Conservation (phyloP, 371 early-diverging fungal genomes). For the Lichtheimia corymbifera region DNA sequence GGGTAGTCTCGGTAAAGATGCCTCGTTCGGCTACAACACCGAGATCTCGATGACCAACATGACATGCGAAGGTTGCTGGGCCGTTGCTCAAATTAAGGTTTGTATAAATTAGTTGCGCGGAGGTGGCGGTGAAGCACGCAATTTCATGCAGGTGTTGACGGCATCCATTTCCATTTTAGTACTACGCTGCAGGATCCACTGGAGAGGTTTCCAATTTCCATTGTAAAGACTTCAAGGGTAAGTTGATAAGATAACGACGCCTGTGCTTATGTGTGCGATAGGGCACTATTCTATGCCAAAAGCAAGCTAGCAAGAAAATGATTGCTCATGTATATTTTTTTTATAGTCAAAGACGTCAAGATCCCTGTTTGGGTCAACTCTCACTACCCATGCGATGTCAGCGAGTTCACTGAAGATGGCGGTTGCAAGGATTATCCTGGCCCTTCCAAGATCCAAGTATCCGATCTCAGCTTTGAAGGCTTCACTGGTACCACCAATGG, state of each 20-base stretch:
- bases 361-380: conserved; percentile 16
- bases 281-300: no score
- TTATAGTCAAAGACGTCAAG: conserved; percentile 6
- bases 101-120: not conserved
- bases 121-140: not conserved
- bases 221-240: conserved; percentile 9
- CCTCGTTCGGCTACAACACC: conserved; percentile 2
- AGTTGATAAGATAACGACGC: not conserved
- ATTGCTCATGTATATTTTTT: no score
- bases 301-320: no score
- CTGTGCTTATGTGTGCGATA: no score
- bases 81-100: conserved; percentile 17
- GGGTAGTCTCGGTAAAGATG: conserved; percentile 15
- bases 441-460: conserved; percentile 10
- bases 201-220: conserved; percentile 7
- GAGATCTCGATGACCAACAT: conserved; percentile 14
- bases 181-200: conserved; percentile 12
- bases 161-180: not conserved
- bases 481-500: conserved; percentile 13
- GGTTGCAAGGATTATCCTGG: conserved; percentile 14
- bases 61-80: conserved; percentile 17
- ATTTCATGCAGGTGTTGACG: conserved; percentile 6
- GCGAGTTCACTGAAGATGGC: conserved; percentile 12
- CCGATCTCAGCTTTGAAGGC: conserved; percentile 10
- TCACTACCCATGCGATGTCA: conserved; percentile 13